Evolutionary conservation across 352 stramenopile genomes (phyloP), one percentile per base, ranked within the genome.

Genomic region (Phytopythium sindhum): DNA sequence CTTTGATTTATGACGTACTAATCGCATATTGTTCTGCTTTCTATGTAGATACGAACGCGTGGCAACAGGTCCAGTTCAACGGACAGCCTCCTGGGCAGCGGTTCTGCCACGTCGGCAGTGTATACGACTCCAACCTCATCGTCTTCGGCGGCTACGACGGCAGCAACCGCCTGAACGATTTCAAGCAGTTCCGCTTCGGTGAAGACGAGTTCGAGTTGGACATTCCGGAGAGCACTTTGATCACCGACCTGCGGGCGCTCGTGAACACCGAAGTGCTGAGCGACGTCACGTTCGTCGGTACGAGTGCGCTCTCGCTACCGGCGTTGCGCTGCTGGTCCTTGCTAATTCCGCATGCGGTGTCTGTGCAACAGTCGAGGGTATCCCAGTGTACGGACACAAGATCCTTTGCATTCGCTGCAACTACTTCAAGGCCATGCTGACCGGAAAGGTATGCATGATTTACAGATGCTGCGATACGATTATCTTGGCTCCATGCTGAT

Each of bases 141-240:
- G 84, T 99, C 28, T 99, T 97, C 63, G 90, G 90, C 52, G 96
- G 97, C 2, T 99, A 99, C 74, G 96, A 99, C 74, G 97, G 97
- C 51, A 93, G 88, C 47, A 93, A 83, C 62, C 89, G 97, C 11
- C 75, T 99, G 19, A 98, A 98, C 67, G 97, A 99, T 65, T 98
- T 98, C 60, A 93, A 97, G 64, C 77, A 97, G 56, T 97, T 96
- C 55, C 86, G 86, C 56, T 96, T 95, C 57, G 84, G 79, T 47
- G 82, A 91, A 50, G 80, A 90, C 17, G 78, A 91, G 60, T 85
- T 91, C 55, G 77, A 95, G 57, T 29, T 94, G 44, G 84, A 94
- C 44, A 96, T 96, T 65, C 87, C 87, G n/a, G 84, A 93, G 42
- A 90, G 82, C 61, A 93, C 84, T 9, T 59, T 96, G 11, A 86